A percentile compares a stretch with the other conserved stretches of the same genome.
These are phyloP conservation scores for Wickerhamiella kurtzmanii DNA, from an alignment of 805 yeast genomes.

Conservation along the genomic window DNA sequence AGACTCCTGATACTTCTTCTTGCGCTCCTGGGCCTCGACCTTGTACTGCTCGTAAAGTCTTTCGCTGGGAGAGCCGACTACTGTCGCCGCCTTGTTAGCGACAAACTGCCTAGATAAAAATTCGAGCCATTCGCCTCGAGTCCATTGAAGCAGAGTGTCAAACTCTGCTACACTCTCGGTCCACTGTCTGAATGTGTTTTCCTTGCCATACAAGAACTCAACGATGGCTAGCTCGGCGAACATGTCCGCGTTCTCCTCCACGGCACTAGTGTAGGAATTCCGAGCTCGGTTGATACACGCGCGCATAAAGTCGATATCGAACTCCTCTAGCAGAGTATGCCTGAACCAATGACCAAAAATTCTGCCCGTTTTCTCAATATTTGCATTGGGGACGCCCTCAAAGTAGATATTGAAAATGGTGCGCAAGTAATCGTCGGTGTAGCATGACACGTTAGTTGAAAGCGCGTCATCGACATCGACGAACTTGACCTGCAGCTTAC, in stretches of 20 bases:
- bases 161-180: slow-evolving; percentile 45
- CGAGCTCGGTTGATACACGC: slow-evolving; percentile 55
- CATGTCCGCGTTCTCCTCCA: slow-evolving; percentile 40
- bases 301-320: slow-evolving; percentile 53
- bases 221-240: slow-evolving; percentile 55
- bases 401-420: slow-evolving; percentile 44
- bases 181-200: slow-evolving; percentile 44
- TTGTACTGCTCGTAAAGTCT: slow-evolving; percentile 41
- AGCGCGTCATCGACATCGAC: slow-evolving; percentile 66
- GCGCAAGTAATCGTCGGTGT: slow-evolving; percentile 60
- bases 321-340: slow-evolving; percentile 28
- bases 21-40: slow-evolving; percentile 35
- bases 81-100: slow-evolving; percentile 47
- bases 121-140: slow-evolving; percentile 50
- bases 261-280: slow-evolving; percentile 34
- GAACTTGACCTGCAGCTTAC: slow-evolving; percentile 54
- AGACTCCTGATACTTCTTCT: slow-evolving; percentile 35
- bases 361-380: slow-evolving; percentile 14
- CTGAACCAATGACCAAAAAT: slow-evolving; percentile 40
- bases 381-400: slow-evolving; percentile 62
- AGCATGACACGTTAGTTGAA: slow-evolving; percentile 55
- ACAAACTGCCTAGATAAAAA: slow-evolving; percentile 42
- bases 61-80: slow-evolving; percentile 61
- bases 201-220: slow-evolving; percentile 75
- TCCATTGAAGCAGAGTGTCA: slow-evolving; percentile 48